Evolutionary conservation across 2,329 filamentous ascomycete genomes (phyloP).

Genomic region (Trichoderma oligosporum): DNA sequence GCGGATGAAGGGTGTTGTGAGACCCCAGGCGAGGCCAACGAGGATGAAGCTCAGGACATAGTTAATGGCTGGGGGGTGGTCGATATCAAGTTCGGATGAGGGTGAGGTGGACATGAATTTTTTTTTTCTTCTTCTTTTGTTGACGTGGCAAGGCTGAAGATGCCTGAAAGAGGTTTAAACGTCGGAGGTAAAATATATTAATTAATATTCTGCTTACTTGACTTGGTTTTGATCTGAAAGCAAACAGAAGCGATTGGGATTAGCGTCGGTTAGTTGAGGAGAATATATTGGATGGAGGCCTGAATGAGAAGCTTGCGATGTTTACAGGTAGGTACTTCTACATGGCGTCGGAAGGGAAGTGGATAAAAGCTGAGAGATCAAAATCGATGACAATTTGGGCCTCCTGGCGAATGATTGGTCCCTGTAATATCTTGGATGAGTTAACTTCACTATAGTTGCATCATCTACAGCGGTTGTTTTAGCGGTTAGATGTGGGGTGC

Average conservation of each 20-base stretch:
- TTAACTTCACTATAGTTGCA: too few species aligned
- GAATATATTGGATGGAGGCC: too few species aligned
- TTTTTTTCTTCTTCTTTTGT: not conserved
- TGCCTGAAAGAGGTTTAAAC: not conserved
- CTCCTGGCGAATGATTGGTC: not conserved
- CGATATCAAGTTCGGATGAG: not conserved
- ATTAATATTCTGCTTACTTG: too few species aligned
- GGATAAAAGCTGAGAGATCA: too few species aligned
- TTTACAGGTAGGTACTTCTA: too few species aligned
- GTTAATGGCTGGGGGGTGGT: slow-evolving; percentile 60
- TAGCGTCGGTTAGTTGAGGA: too few species aligned
- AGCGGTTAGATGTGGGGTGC: too few species aligned
- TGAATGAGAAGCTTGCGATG: too few species aligned
- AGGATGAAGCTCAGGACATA: slow-evolving; percentile 87
- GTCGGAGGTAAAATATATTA: not conserved
- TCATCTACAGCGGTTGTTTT: too few species aligned
- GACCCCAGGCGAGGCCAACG: slow-evolving; percentile 87
- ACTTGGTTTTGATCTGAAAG: too few species aligned
- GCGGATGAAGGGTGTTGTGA: slow-evolving; percentile 90
- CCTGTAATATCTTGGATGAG: not conserved
- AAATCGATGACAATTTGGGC: not conserved
- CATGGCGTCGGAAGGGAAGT: not conserved
- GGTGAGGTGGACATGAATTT: not conserved
- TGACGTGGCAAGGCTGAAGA: slow-evolving; percentile 6
- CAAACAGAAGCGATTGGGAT: too few species aligned